Evolutionary conservation across 202 grass and related monocot genomes (phyloP).

Genomic region (Zizania palustris): DNA sequence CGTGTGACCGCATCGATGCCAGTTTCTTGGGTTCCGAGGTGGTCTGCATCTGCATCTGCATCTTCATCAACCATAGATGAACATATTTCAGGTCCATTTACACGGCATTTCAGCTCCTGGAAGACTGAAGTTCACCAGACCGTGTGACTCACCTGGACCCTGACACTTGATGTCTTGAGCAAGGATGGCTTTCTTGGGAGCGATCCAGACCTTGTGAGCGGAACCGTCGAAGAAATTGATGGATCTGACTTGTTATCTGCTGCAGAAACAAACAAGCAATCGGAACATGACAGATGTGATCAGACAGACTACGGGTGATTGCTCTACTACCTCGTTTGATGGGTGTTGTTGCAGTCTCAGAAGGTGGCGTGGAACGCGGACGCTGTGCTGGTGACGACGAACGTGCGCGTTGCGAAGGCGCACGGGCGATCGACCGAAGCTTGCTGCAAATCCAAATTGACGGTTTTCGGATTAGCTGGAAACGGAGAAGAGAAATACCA

Average conservation of each 20-base stretch:
- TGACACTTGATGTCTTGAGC: slow-evolving; percentile 77
- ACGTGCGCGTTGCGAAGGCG: slow-evolving; percentile 65
- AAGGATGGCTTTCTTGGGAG: slow-evolving; percentile 68
- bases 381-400: slow-evolving; percentile 66
- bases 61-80: slow-evolving; percentile 16
- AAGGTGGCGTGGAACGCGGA: slow-evolving; percentile 49
- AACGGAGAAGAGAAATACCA: slow-evolving; percentile 5
- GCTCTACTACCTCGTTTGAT: slow-evolving; percentile 50
- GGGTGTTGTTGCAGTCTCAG: slow-evolving; percentile 29
- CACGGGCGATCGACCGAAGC: slow-evolving; percentile 49
- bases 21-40: slow-evolving; percentile 62
- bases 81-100: not conserved
- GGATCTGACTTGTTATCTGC: slow-evolving; percentile 73
- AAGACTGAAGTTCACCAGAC: slow-evolving; percentile 1
- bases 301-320: not conserved
- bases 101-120: not conserved
- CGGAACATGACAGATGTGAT: slow-evolving; percentile 15
- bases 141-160: slow-evolving; percentile 61
- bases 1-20: slow-evolving; percentile 59
- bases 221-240: slow-evolving; percentile 39
- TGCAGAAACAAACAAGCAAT: not conserved
- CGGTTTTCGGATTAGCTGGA: not conserved
- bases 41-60: slow-evolving; percentile 41
- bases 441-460: slow-evolving; percentile 59
- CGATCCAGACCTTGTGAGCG: slow-evolving; percentile 63